phyloP scores from a whole-genome alignment of 179 eudicot species.

The Nepenthes alata region DNA sequence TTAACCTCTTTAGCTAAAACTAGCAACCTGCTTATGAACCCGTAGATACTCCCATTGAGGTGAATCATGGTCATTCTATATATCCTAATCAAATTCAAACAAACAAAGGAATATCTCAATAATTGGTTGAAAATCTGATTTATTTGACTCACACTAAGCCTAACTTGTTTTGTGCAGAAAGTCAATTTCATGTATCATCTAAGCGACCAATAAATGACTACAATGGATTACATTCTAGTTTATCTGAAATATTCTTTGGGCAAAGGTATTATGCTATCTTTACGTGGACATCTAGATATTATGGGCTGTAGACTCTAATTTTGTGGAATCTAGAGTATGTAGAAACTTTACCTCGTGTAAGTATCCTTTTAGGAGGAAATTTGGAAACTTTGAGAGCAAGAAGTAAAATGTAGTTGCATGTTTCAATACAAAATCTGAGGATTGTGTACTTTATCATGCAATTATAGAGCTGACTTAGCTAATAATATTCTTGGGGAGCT shows the following conservation, averaged over 20 bases:
- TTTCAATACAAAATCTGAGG: background rate
- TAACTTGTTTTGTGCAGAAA: background rate
- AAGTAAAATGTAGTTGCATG: background rate
- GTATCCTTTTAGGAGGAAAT: background rate
- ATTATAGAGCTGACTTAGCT: background rate
- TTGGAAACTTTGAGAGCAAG: background rate
- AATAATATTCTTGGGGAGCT: background rate
- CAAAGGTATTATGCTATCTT: background rate
- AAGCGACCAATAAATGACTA: background rate
- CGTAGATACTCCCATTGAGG: background rate
- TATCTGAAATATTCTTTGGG: background rate
- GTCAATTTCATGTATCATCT: background rate
- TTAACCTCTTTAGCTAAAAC: background rate
- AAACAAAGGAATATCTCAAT: background rate
- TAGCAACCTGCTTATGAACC: background rate
- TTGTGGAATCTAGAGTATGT: background rate
- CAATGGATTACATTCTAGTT: background rate
- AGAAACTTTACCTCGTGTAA: background rate
- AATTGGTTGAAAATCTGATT: background rate
- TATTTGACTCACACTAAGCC: background rate
- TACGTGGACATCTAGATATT: background rate
- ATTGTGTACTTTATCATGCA: background rate
- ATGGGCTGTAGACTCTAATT: background rate
- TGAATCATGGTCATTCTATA: too few relatives aligned
- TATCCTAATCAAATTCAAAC: background rate